Conservation (phyloP, 2,329 filamentous ascomycete species). For the Waltergamsia citrina region DNA sequence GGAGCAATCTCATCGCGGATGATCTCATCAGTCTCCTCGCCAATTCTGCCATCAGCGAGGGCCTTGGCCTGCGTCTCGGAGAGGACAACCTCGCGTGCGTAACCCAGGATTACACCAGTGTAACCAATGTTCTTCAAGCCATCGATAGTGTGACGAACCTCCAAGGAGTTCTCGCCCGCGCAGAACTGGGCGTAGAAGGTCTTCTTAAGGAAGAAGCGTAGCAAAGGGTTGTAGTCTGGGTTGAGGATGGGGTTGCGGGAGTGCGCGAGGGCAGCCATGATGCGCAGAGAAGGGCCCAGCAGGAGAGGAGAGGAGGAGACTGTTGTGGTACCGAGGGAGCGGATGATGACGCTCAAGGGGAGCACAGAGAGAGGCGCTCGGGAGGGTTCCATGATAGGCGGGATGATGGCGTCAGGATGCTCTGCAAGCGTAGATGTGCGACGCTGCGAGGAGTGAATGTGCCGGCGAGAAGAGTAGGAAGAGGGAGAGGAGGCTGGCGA, state of each 20-base stretch:
- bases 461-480: conserved; percentile 11
- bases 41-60: conserved; percentile 32
- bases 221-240: conserved; percentile 64
- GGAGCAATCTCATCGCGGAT: conserved; percentile 52
- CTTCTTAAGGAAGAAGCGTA: conserved; percentile 62
- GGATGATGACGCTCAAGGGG: conserved; percentile 55
- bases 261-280: conserved; percentile 62
- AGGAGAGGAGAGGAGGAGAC: conserved; percentile 64
- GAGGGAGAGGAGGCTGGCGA: conserved; percentile 2
- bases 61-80: conserved; percentile 40
- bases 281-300: conserved; percentile 57
- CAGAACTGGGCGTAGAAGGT: conserved; percentile 92
- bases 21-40: conserved; percentile 35
- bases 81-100: conserved; percentile 73
- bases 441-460: conserved; percentile 25
- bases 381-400: conserved; percentile 12
- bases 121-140: conserved; percentile 68
- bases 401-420: conserved; percentile 18
- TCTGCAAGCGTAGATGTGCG: conserved; percentile 24
- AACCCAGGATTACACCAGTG: conserved; percentile 74
- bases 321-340: conserved; percentile 58
- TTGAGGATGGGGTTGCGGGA: conserved; percentile 57
- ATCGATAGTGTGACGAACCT: conserved; percentile 57
- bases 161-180: conserved; percentile 62
- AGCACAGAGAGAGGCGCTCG: conserved; percentile 53